Base-by-base conservation (phyloP, 176 grass and related monocot genomes). In the Cenchrus americanus region DNA sequence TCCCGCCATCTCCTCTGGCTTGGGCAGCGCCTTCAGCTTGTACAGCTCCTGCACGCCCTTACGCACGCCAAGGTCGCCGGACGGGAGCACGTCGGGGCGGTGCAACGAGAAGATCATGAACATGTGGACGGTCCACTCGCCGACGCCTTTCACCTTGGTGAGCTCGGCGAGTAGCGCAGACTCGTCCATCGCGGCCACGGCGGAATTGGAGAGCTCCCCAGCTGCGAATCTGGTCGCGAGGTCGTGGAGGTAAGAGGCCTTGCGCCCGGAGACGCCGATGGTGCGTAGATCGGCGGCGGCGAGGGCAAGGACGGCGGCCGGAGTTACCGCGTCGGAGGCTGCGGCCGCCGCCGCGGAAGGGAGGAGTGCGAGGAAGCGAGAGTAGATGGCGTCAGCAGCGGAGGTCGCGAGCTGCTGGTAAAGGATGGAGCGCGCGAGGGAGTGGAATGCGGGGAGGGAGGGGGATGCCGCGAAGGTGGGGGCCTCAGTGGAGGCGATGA, bases 21-120 rank as follows among this genome's bases (percentile, higher is more conserved):
- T 75, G 19, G 92, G 92, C 11, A 94, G 70, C 11, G 19, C 75
- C 86, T 73, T 80, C 13, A 91, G 80, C 47, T 75, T 82, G 83
- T 90, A 90, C 46, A 90, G 50, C 54, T 86, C 80, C 79, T 90
- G 92, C 48, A 94, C 92, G 23, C 92, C 92, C 86, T 94, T 94
- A 34, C 92, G 92, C 27, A 94, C 83, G 58, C 89, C 89, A 14
- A 94, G 89, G 76, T 94, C 92, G 23, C 89, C 83, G 59, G 73
- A 88, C 0, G 92, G 92, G 40, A 94, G 89, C 75, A 91, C 86
- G 26, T 94, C 86, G 19, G 92, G 92, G 62, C 86, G 92, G 76
- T 91, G 92, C 51, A 91, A 80, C 32, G 92, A 94, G 80, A 91
- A 94, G 65, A 94, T 87, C 92, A 94, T 94, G 86, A 94, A 94